phyloP scores from a whole-genome alignment of 257 asterid species.

The Lycium barbarum region DNA sequence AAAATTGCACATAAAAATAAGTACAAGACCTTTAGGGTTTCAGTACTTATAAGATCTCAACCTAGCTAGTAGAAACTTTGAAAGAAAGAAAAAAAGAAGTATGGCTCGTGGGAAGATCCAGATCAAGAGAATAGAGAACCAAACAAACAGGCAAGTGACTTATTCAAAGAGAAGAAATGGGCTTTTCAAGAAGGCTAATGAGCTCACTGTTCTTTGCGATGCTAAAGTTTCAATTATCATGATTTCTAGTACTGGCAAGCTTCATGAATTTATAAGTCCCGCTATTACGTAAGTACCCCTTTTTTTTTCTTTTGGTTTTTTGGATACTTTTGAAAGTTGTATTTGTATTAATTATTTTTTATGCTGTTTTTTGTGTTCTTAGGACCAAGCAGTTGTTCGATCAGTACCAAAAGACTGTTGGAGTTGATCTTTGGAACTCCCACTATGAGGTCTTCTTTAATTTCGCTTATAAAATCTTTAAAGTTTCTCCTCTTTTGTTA shows the following conservation, averaged over 20 bases:
- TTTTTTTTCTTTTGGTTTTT: neutral
- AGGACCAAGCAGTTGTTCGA: conserved; percentile 87
- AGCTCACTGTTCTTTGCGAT: conserved; percentile 92
- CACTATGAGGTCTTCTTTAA: conserved; percentile 71
- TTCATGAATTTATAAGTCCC: conserved; percentile 94
- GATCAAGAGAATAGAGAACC: conserved; percentile 96
- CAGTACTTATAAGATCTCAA: conserved; percentile 10
- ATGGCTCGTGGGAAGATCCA: conserved; percentile 99
- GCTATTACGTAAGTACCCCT: conserved; percentile 44
- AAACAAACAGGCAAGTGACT: conserved; percentile 94
- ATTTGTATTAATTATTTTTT: neutral
- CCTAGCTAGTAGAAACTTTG: neutral
- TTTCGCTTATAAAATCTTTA: neutral
- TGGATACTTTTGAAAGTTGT: neutral
- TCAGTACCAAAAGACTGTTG: conserved; percentile 73
- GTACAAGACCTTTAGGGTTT: conserved; percentile 17
- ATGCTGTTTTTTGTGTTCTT: neutral
- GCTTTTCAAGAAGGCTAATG: conserved; percentile 91
- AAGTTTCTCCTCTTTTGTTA: neutral
- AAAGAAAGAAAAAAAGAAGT: neutral
- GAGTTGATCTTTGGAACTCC: conserved; percentile 82
- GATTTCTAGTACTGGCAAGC: conserved; percentile 86
- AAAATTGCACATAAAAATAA: neutral
- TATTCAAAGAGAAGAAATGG: conserved; percentile 98
- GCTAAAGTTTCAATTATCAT: conserved; percentile 87